Evolutionary conservation across 345 rosid genomes (phyloP).

Genomic region (Eucalyptus tenuipes): DNA sequence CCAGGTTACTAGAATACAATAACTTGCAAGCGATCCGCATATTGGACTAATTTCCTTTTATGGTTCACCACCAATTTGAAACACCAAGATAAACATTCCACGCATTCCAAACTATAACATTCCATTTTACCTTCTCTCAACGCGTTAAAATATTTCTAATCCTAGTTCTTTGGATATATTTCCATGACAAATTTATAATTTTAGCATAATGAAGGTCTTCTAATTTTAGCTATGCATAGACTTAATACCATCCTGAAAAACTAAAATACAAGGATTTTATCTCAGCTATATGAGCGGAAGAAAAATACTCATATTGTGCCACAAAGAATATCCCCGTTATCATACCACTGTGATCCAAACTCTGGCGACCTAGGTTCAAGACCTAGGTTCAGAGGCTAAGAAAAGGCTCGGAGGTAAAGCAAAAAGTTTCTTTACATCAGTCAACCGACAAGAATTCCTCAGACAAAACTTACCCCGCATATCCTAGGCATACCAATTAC

Average conservation of each 20-base stretch:
- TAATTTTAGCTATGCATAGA: neutral
- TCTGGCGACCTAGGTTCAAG: neutral
- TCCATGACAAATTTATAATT: neutral
- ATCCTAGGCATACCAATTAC: neutral
- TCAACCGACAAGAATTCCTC: neutral
- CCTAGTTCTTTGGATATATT: neutral
- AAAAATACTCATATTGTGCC: neutral
- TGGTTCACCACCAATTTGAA: neutral
- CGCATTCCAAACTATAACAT: neutral
- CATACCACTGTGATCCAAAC: neutral
- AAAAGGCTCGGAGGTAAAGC: neutral
- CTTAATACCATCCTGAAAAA: neutral
- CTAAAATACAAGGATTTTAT: neutral
- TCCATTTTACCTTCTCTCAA: neutral
- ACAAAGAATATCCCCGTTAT: neutral
- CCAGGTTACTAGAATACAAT: neutral
- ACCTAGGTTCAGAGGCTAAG: neutral
- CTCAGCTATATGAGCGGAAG: neutral
- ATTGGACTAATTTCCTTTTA: neutral
- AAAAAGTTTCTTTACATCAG: neutral
- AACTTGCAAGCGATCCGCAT: neutral
- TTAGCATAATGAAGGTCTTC: neutral
- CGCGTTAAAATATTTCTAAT: neutral
- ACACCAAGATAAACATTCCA: neutral
- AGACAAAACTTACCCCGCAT: neutral